These are phyloP conservation scores for Phyllostachys edulis DNA, from an alignment of 176 grass and related monocot species.

Conservation along the genomic window DNA sequence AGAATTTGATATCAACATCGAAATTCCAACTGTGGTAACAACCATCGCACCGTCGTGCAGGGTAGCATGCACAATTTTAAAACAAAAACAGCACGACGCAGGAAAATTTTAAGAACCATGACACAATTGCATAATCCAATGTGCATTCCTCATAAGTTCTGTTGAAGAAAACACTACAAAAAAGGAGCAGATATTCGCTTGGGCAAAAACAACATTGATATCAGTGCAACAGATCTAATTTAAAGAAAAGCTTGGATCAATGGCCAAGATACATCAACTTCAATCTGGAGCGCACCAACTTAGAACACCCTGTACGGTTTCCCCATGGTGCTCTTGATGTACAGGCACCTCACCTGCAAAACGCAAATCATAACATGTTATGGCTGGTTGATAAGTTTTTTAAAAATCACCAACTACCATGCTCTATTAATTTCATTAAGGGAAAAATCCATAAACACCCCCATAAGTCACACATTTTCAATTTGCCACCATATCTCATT, in stretches of 20 bases:
- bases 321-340: constrained; percentile 99
- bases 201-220: constrained; percentile 23
- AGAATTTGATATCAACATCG: neutral
- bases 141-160: neutral
- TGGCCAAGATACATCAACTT: constrained; percentile 10
- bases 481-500: too few relatives aligned
- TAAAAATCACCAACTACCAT: neutral
- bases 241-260: neutral
- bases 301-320: constrained; percentile 80
- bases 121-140: neutral
- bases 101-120: neutral
- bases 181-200: neutral
- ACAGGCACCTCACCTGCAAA: constrained; percentile 84
- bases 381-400: neutral
- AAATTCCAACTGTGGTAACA: neutral
- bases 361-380: neutral
- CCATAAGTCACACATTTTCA: too few relatives aligned
- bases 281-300: constrained; percentile 2
- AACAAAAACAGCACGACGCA: neutral
- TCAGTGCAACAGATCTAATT: constrained; percentile 26
- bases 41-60: neutral
- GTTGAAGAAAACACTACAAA: neutral
- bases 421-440: neutral
- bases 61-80: neutral
- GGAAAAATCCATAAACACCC: too few relatives aligned